phyloP scores from a whole-genome alignment of 148 eudicot genomes.

The Rheum nobile region DNA sequence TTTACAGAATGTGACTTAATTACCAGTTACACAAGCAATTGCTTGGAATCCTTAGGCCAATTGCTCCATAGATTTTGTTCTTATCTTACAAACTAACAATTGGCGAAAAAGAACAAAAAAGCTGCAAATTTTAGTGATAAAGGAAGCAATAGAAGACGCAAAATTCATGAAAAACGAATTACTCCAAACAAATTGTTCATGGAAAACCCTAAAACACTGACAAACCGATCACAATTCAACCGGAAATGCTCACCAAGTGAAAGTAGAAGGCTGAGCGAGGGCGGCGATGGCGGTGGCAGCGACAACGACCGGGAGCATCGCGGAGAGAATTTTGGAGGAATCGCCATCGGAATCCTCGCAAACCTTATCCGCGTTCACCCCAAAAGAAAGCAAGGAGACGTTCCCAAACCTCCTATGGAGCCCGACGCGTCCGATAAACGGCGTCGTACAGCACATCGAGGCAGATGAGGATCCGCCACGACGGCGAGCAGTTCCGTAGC shows the following conservation, averaged over 20 bases:
- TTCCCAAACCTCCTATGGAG: constrained; percentile 62
- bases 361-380: constrained; percentile 19
- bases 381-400: constrained; percentile 56
- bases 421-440: constrained; percentile 71
- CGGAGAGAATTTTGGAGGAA: constrained; percentile 55
- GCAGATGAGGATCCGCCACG: constrained; percentile 3
- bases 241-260: constrained; percentile 52
- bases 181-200: no score
- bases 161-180: background rate
- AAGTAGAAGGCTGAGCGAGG: constrained; percentile 63
- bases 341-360: constrained; percentile 22
- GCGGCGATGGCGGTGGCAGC: constrained; percentile 91
- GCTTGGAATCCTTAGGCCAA: background rate
- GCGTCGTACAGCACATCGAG: constrained; percentile 47
- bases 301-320: constrained; percentile 85
- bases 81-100: no score
- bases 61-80: background rate
- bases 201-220: no score
- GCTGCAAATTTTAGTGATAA: no score
- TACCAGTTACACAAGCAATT: background rate
- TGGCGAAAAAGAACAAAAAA: no score
- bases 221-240: background rate
- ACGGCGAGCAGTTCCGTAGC: background rate
- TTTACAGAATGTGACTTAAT: background rate
- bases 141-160: background rate